These are phyloP conservation scores for Ganoderma sinense DNA, from an alignment of 1,284 basidiomycete species.

Conservation along the genomic window DNA sequence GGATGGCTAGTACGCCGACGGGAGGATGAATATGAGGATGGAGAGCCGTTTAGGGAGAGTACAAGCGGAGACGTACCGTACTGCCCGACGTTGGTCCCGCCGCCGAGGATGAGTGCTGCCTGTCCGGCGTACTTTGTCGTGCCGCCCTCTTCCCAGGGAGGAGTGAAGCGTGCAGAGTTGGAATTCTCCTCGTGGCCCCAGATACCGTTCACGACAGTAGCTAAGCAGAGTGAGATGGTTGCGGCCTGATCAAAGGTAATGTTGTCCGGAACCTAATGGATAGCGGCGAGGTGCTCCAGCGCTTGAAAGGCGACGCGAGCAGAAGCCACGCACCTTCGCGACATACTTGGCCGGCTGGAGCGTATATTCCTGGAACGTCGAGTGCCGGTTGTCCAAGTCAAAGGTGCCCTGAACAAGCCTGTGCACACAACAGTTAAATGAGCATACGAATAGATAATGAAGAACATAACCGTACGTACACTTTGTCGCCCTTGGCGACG, in stretches of 20 bases:
- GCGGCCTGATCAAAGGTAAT: conserved; percentile 42
- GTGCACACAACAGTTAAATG: too few relatives aligned
- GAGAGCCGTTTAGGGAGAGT: neutral
- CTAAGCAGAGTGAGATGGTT: conserved; percentile 37
- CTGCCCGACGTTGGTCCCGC: conserved; percentile 44
- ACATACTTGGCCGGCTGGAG: conserved; percentile 35
- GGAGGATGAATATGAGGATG: neutral
- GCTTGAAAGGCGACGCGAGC: too few relatives aligned
- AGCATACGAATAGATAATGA: neutral
- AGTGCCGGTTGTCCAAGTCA: conserved; percentile 15
- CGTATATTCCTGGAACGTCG: conserved; percentile 42
- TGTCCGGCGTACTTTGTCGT: conserved; percentile 38
- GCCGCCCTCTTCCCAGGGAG: conserved; percentile 34
- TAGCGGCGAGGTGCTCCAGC: too few relatives aligned
- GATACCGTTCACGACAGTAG: conserved; percentile 37
- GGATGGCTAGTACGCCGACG: conserved; percentile 41
- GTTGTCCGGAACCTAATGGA: conserved; percentile 36
- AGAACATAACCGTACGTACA: conserved; percentile 40
- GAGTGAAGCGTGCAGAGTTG: conserved; percentile 30
- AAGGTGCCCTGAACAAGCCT: neutral
- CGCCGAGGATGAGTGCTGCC: conserved; percentile 46
- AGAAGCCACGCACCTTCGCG: conserved; percentile 35
- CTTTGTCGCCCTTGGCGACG: conserved; percentile 52
- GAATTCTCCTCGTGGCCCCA: conserved; percentile 28
- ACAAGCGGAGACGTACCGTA: conserved; percentile 42